Conservation (phyloP, 495 filamentous ascomycete species). For the Aspergillus sclerotiicarbonarius region DNA sequence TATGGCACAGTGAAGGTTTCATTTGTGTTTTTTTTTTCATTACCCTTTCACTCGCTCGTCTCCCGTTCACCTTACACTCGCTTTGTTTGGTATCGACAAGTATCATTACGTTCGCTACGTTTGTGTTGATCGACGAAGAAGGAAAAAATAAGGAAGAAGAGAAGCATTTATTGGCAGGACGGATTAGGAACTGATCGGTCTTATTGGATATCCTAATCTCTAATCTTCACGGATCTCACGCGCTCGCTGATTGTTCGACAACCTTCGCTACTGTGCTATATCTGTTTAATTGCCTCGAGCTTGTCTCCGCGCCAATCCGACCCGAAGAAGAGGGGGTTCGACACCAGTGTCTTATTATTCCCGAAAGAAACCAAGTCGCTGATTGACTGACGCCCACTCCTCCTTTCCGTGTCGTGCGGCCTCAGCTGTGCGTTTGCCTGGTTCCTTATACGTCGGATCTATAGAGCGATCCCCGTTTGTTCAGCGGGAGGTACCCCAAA, state of each 20-base stretch:
- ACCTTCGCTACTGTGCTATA: constrained; percentile 25
- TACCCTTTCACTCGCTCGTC: constrained; percentile 40
- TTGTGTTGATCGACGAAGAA: constrained; percentile 20
- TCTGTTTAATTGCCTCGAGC: constrained; percentile 8
- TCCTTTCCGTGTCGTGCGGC: constrained; percentile 10
- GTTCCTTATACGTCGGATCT: constrained; percentile 9
- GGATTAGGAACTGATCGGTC: constrained; percentile 12
- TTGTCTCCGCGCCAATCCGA: constrained; percentile 13
- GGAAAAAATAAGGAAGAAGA: constrained; percentile 16
- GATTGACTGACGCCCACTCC: constrained; percentile 10
- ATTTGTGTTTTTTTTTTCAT: constrained; percentile 17
- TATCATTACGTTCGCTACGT: constrained; percentile 46
- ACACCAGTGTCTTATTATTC: not conserved
- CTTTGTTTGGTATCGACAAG: constrained; percentile 40
- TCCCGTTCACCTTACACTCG: constrained; percentile 48
- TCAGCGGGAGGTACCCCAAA: constrained; percentile 14
- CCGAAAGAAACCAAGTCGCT: not conserved
- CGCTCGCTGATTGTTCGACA: constrained; percentile 23
- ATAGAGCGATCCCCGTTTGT: constrained; percentile 27
- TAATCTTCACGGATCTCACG: constrained; percentile 19
- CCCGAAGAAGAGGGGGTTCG: not conserved
- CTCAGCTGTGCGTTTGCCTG: constrained; percentile 17
- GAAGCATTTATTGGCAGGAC: constrained; percentile 11
- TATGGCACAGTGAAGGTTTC: constrained; percentile 35
- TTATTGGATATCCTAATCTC: constrained; percentile 19